Percentiles rank a stretch among this genome's conserved stretches.
Evolutionary conservation across 345 rosid genomes (phyloP).

Genomic region (Camelina neglecta): DNA sequence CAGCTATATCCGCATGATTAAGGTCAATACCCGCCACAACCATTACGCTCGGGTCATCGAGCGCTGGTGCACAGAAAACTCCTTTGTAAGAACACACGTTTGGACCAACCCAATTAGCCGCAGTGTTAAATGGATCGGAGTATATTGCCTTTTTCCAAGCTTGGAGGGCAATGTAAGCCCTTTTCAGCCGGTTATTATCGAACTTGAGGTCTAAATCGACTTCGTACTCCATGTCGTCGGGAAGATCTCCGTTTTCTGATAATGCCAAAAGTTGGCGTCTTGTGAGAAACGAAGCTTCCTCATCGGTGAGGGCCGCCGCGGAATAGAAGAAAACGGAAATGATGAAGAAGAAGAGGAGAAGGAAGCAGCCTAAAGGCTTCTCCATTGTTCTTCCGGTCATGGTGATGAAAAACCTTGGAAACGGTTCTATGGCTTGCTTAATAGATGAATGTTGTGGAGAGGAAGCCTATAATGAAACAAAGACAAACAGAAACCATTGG

Average conservation of each 20-base stretch:
- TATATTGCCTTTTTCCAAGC: slow-evolving; percentile 78
- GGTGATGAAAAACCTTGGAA: slow-evolving; percentile 43
- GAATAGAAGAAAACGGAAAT: slow-evolving; percentile 37
- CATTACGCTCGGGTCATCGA: slow-evolving; percentile 55
- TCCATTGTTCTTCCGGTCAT: slow-evolving; percentile 48
- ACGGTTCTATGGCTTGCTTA: slow-evolving; percentile 37
- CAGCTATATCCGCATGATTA: slow-evolving; percentile 88
- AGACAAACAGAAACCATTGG: slow-evolving; percentile 38
- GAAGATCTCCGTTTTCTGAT: slow-evolving; percentile 49
- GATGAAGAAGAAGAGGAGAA: slow-evolving; percentile 41
- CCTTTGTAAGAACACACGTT: slow-evolving; percentile 76
- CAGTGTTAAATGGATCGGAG: slow-evolving; percentile 72
- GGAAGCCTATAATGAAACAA: slow-evolving; percentile 31
- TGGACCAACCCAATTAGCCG: slow-evolving; percentile 74
- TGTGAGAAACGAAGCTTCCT: slow-evolving; percentile 61
- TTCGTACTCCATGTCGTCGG: slow-evolving; percentile 44
- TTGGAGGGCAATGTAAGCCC: slow-evolving; percentile 77
- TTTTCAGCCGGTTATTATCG: slow-evolving; percentile 56
- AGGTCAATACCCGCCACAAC: slow-evolving; percentile 82
- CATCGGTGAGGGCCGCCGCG: slow-evolving; percentile 52
- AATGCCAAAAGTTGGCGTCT: slow-evolving; percentile 69
- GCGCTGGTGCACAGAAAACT: slow-evolving; percentile 72
- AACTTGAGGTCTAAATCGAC: slow-evolving; percentile 48
- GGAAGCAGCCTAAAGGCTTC: slow-evolving; percentile 65
- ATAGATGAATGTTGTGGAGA: slow-evolving; percentile 32